Evolutionary conservation across 441 rosid species (phyloP).

Genomic region (Raphanus hybrid): DNA sequence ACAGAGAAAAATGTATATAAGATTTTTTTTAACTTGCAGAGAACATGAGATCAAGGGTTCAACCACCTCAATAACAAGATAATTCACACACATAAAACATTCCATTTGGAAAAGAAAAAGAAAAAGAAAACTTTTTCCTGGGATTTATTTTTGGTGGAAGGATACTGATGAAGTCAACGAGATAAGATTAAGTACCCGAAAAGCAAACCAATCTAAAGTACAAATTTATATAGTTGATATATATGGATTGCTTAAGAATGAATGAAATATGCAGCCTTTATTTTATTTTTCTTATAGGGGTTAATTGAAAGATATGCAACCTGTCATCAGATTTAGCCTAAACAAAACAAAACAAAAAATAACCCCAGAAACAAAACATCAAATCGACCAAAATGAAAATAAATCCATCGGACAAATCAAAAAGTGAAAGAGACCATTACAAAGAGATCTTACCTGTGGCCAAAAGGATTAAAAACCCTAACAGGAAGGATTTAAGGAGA

Average conservation of each 20-base stretch:
- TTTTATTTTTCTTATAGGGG: neutral
- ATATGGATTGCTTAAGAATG: conserved; percentile 27
- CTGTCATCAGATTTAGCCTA: conserved; percentile 8
- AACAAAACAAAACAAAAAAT: neutral
- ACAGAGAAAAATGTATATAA: neutral
- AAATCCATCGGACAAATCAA: conserved; percentile 28
- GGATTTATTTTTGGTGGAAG: neutral
- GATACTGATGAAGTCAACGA: conserved; percentile 38
- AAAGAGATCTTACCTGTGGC: conserved; percentile 36
- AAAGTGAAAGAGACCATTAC: neutral
- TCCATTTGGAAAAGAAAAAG: neutral
- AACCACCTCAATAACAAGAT: conserved; percentile 30
- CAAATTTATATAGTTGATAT: conserved; percentile 15
- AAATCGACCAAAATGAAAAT: conserved; percentile 18
- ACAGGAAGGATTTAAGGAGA: conserved; percentile 5
- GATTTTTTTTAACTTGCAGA: neutral
- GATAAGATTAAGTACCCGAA: conserved; percentile 28
- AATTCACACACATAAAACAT: conserved; percentile 19
- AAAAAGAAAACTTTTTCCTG: neutral
- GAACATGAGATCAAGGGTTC: conserved; percentile 33
- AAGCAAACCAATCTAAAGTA: conserved; percentile 29
- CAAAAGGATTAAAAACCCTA: conserved; percentile 26
- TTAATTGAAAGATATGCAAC: conserved; percentile 21
- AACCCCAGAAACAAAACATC: conserved; percentile 15
- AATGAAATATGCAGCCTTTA: conserved; percentile 16